Evolutionary conservation across 768 basidiomycete genomes (phyloP).

Genomic region (Lyophyllum decastes): DNA sequence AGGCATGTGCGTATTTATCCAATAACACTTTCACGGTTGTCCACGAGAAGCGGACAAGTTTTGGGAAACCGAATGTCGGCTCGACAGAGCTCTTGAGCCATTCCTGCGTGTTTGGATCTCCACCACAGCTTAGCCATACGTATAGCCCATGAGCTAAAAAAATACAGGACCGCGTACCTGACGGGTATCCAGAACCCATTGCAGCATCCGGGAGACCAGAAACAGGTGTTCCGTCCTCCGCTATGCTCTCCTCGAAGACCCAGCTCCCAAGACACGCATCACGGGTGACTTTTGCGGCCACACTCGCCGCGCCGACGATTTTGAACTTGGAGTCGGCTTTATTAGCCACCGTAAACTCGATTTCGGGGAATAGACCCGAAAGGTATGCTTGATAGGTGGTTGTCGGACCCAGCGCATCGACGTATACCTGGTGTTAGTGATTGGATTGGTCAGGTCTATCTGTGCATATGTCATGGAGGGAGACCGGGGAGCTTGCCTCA

Average conservation of each 20-base stretch:
- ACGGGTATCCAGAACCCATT: conserved; percentile 79
- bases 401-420: conserved; percentile 92
- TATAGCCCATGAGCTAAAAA: neutral
- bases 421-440: conserved; percentile 68
- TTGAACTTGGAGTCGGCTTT: conserved; percentile 98
- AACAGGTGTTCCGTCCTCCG: conserved; percentile 17
- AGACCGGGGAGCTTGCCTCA: conserved; percentile 50
- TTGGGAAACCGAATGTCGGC: conserved; percentile 91
- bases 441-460: neutral
- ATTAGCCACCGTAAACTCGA: conserved; percentile 83
- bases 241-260: conserved; percentile 68
- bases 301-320: conserved; percentile 95
- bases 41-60: conserved; percentile 93
- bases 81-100: conserved; percentile 81
- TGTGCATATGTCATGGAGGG: neutral
- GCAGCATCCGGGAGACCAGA: conserved; percentile 50
- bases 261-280: conserved; percentile 89
- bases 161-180: conserved; percentile 50
- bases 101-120: conserved; percentile 90
- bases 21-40: conserved; percentile 85
- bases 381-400: conserved; percentile 85
- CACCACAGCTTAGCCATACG: neutral
- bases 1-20: conserved; percentile 75
- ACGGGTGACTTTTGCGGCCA: conserved; percentile 97
- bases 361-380: conserved; percentile 76